Percentiles rank a stretch among this genome's conserved stretches.
Evolutionary conservation across 163 green algal species (phyloP).

Genomic region (Volvox carteri): DNA sequence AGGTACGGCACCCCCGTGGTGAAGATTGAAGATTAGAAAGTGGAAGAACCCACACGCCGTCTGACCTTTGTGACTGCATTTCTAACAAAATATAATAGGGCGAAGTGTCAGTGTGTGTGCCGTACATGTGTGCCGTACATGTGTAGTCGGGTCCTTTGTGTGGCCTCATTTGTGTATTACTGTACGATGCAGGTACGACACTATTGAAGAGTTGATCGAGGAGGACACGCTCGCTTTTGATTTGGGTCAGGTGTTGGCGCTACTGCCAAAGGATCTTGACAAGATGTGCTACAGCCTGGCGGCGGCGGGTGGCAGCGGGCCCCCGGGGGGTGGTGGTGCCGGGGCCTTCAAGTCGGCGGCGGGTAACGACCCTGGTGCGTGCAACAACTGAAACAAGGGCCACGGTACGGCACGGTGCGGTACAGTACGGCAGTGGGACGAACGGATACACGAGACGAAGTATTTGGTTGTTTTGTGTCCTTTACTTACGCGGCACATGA

Average conservation of each 20-base stretch:
- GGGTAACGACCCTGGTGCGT: slow-evolving; percentile 51
- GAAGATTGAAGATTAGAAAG: not conserved
- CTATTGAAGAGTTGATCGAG: slow-evolving; percentile 76
- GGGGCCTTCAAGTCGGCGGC: not conserved
- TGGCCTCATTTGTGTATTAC: not conserved
- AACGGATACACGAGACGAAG: too few relatives aligned
- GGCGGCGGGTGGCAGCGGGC: slow-evolving; percentile 37
- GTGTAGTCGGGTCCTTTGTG: too few relatives aligned
- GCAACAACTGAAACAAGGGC: too few relatives aligned
- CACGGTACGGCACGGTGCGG: not conserved
- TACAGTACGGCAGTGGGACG: not conserved
- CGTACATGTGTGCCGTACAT: too few relatives aligned
- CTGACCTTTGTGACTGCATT: too few relatives aligned
- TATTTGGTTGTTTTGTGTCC: too few relatives aligned
- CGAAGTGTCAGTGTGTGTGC: too few relatives aligned
- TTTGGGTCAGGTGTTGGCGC: slow-evolving; percentile 34
- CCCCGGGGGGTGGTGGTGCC: slow-evolving; percentile 9
- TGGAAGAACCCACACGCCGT: too few relatives aligned
- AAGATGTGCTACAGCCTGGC: slow-evolving; percentile 70
- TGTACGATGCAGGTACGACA: slow-evolving; percentile 64
- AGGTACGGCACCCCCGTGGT: slow-evolving; percentile 18
- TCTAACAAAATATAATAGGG: too few relatives aligned
- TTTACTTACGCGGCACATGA: too few relatives aligned
- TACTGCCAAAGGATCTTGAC: slow-evolving; percentile 75
- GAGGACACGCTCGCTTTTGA: slow-evolving; percentile 61